phyloP scores from a whole-genome alignment of 768 basidiomycete species.

The Trametes punicea region DNA sequence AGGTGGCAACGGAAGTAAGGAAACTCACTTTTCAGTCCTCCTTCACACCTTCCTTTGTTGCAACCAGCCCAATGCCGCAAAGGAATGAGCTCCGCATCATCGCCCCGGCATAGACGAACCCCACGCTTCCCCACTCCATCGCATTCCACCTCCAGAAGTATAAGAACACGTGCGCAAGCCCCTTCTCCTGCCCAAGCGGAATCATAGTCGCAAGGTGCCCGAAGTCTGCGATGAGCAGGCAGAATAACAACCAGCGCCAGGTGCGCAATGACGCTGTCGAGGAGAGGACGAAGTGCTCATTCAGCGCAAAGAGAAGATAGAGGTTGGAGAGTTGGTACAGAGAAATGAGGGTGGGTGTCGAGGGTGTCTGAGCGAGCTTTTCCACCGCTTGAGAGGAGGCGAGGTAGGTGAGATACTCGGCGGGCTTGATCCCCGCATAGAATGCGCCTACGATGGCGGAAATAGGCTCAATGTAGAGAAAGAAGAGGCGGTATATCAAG shows the following conservation, averaged over 20 bases:
- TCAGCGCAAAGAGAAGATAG: constrained; percentile 49
- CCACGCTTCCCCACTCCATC: constrained; percentile 54
- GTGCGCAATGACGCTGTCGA: constrained; percentile 39
- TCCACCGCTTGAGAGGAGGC: constrained; percentile 10
- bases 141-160: constrained; percentile 47
- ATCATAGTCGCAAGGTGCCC: constrained; percentile 46
- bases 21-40: background rate
- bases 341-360: constrained; percentile 37
- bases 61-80: constrained; percentile 32
- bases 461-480: constrained; percentile 50
- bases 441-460: constrained; percentile 47
- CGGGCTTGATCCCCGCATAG: constrained; percentile 42
- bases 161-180: constrained; percentile 37
- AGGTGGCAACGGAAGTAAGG: background rate
- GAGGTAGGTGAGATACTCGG: constrained; percentile 39
- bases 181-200: constrained; percentile 35
- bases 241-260: constrained; percentile 42
- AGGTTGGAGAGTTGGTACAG: constrained; percentile 49
- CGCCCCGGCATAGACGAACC: constrained; percentile 49
- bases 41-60: background rate
- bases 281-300: constrained; percentile 48
- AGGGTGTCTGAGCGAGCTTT: constrained; percentile 7
- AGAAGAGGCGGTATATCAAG: constrained; percentile 43
- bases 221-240: constrained; percentile 47
- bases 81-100: constrained; percentile 42